Percentiles rank a stretch among this genome's conserved stretches.
Evolutionary conservation across 148 eudicot species (phyloP).

Genomic region (Vaccinium darrowii): DNA sequence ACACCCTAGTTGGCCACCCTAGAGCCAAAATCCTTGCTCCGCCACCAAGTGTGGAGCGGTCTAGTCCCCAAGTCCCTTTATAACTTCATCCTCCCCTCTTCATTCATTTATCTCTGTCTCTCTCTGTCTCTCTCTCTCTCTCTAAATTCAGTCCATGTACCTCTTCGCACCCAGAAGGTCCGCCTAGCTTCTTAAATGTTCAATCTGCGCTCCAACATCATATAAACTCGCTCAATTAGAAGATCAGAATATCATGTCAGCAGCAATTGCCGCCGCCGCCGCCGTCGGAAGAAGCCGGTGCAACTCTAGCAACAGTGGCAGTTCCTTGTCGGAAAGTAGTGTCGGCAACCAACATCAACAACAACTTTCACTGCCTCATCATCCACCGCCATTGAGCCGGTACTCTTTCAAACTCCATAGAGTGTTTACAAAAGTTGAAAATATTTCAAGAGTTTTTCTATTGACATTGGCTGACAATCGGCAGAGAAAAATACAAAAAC

Average conservation of each 20-base stretch:
- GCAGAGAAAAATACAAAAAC: too few species aligned
- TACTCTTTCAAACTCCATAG: not conserved
- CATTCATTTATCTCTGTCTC: too few species aligned
- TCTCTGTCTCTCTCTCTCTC: not conserved
- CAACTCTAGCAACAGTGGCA: slow-evolving; percentile 5
- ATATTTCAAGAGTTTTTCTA: too few species aligned
- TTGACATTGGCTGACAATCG: too few species aligned
- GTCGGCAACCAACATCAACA: not conserved
- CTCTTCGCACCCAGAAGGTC: not conserved
- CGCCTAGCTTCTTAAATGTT: too few species aligned
- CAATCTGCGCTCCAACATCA: too few species aligned
- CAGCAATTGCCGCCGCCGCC: slow-evolving; percentile 1
- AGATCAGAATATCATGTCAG: slow-evolving; percentile 1
- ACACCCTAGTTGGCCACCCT: too few species aligned
- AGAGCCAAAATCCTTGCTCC: not conserved
- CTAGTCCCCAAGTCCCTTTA: too few species aligned
- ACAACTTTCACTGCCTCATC: not conserved
- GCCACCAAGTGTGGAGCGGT: not conserved
- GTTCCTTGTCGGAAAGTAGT: not conserved
- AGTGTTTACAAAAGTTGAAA: too few species aligned
- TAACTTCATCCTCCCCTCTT: too few species aligned
- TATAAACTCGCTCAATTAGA: not conserved
- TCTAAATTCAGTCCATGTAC: not conserved
- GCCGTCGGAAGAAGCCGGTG: slow-evolving; percentile 6
- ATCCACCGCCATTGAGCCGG: slow-evolving; percentile 20